Conservation (phyloP, 441 rosid genomes). For the Populus tomentosa region DNA sequence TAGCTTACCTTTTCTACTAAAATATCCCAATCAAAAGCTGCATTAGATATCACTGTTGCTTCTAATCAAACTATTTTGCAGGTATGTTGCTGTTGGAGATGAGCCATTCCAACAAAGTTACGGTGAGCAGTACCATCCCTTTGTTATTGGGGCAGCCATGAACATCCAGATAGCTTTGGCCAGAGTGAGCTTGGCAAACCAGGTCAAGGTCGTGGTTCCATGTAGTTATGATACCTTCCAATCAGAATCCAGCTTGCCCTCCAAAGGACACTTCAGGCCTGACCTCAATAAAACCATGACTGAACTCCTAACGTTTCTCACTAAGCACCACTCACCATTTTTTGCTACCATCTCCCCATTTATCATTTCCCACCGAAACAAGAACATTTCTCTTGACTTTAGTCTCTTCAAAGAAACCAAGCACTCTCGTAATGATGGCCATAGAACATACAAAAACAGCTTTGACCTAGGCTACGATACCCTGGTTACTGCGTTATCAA, state of each 20-base stretch:
- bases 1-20: neutral
- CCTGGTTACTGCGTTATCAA: slow-evolving; percentile 54
- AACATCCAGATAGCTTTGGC: slow-evolving; percentile 69
- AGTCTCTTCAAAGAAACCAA: slow-evolving; percentile 61
- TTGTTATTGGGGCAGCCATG: slow-evolving; percentile 66
- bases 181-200: slow-evolving; percentile 51
- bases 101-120: slow-evolving; percentile 68
- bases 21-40: neutral
- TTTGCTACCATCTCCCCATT: slow-evolving; percentile 67
- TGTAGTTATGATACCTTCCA: slow-evolving; percentile 62
- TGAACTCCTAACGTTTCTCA: slow-evolving; percentile 67
- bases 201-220: slow-evolving; percentile 82
- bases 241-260: slow-evolving; percentile 60
- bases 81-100: slow-evolving; percentile 80
- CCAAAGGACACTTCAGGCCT: slow-evolving; percentile 70
- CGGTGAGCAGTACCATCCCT: slow-evolving; percentile 62
- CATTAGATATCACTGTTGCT: neutral
- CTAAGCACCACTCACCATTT: slow-evolving; percentile 64
- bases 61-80: slow-evolving; percentile 25
- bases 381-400: slow-evolving; percentile 66
- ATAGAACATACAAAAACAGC: slow-evolving; percentile 58
- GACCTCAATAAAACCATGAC: slow-evolving; percentile 81
- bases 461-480: slow-evolving; percentile 72
- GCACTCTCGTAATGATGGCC: slow-evolving; percentile 45
- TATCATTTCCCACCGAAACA: slow-evolving; percentile 47